Base-by-base conservation (phyloP, 1,139 yeast genomes). In the Kodamaea plutei region DNA sequence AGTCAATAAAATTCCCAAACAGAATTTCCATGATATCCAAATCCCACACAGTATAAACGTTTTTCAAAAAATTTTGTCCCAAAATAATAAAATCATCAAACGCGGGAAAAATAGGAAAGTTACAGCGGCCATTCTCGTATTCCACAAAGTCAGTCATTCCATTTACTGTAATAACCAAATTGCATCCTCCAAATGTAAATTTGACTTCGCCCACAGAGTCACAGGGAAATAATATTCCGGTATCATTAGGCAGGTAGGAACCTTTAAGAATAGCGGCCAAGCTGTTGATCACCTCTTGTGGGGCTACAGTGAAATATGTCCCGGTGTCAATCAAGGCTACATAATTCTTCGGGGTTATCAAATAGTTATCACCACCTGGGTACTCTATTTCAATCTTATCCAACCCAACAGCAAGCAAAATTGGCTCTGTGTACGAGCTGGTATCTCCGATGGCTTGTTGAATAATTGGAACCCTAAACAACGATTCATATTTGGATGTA, bases 401-500 rank as follows among this genome's bases (percentile, higher is more conserved):
- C 16, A 31, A 19, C n/a, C 30, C 30, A 23, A 31, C 34, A 6
- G 30, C 34, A 6, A 31, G 25, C 17, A 31, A 27, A 5, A 20
- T 10, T 2, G 34, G 31, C 10, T 31, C 34, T 4, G 9, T 8
- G 11, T 30, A 30, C n/a, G 14, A 15, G 8, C n/a, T 18, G 7
- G 25, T 14, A n/a, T 27, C 30, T 9, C 34, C 34, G 5, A 14
- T 20, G 4, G 30, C 19, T 10, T 15, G n/a, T 12, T 26, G 16
- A 15, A 31, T 30, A 13, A 30, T 15, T 3, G 38, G 37, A 12
- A 41, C 35, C n/a, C 28, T 29, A 7, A 39, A 28, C 37, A 56
- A 54, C 2, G 33, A 29, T 9, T 36, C 29, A 30, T 48, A 55
- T 39, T 56, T 57, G 13, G 51, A 57, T 8, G 41, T 41, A 31